Evolutionary conservation across 164 flowering plant genomes (phyloP).

Genomic region (Kingdonia uniflora): DNA sequence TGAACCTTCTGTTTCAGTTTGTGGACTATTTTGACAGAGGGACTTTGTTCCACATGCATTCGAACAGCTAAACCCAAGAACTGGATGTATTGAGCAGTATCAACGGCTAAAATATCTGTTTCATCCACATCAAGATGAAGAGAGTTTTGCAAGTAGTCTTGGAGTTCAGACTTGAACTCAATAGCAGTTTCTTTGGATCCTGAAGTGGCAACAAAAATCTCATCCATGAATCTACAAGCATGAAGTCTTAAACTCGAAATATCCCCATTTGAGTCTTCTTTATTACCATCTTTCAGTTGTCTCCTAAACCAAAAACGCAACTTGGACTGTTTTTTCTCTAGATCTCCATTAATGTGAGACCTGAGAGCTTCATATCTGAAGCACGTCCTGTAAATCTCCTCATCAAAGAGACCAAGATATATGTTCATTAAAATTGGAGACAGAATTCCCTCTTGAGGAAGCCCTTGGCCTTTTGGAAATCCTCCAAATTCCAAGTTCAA

Average conservation of each 20-base stretch:
- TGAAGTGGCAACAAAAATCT: constrained; percentile 59
- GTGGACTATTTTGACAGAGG: constrained; percentile 65
- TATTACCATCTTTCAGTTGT: constrained; percentile 32
- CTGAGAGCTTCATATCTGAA: constrained; percentile 70
- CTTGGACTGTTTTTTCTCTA: constrained; percentile 28
- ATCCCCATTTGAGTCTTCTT: constrained; percentile 7
- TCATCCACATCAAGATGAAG: constrained; percentile 42
- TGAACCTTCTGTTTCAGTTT: constrained; percentile 76
- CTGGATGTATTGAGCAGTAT: constrained; percentile 29
- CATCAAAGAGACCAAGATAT: constrained; percentile 73
- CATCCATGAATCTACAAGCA: constrained; percentile 84
- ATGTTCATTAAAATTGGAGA: constrained; percentile 84
- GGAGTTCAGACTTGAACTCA: constrained; percentile 37
- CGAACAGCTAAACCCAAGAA: constrained; percentile 52
- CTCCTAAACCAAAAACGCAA: constrained; percentile 84
- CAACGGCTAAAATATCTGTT: constrained; percentile 33
- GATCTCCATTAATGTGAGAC: constrained; percentile 11
- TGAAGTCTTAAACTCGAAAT: constrained; percentile 33
- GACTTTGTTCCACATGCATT: constrained; percentile 36
- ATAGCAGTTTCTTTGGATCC: constrained; percentile 55
- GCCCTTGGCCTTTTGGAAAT: constrained; percentile 89
- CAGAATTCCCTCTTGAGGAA: constrained; percentile 88
- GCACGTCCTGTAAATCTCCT: constrained; percentile 48
- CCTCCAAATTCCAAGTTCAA: constrained; percentile 90
- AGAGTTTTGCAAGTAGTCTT: constrained; percentile 32